phyloP scores from a whole-genome alignment of 1,139 yeast species.

The Candida labiduridarum region DNA sequence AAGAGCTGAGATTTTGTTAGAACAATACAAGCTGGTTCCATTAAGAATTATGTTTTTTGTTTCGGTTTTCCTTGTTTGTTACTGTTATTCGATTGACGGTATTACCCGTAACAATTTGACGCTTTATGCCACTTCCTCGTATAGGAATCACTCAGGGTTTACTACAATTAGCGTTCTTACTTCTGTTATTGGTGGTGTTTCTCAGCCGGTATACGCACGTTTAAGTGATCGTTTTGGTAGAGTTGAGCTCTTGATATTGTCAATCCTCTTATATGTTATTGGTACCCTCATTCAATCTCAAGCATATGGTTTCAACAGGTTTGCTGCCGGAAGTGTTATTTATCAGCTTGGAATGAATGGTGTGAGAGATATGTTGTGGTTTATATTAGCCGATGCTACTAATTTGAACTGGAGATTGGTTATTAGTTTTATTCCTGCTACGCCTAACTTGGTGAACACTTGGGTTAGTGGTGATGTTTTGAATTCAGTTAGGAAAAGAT shows the following conservation, averaged over 20 bases:
- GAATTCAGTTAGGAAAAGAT: slow-evolving; percentile 17
- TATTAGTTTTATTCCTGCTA: slow-evolving; percentile 63
- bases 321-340: slow-evolving; percentile 72
- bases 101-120: slow-evolving; percentile 52
- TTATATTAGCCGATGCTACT: slow-evolving; percentile 66
- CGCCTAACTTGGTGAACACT: slow-evolving; percentile 74
- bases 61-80: slow-evolving; percentile 59
- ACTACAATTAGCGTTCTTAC: slow-evolving; percentile 66
- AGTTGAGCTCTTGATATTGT: slow-evolving; percentile 51
- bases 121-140: slow-evolving; percentile 56
- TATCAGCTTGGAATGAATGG: slow-evolving; percentile 74
- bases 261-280: slow-evolving; percentile 60
- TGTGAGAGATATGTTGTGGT: slow-evolving; percentile 52
- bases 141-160: slow-evolving; percentile 57
- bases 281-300: slow-evolving; percentile 52
- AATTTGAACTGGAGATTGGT: slow-evolving; percentile 69
- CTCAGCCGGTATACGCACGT: slow-evolving; percentile 70
- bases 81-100: slow-evolving; percentile 65
- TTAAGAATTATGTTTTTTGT: slow-evolving; percentile 43
- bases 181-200: slow-evolving; percentile 67
- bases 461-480: slow-evolving; percentile 70
- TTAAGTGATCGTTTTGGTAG: slow-evolving; percentile 73
- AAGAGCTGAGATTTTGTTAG: slow-evolving; percentile 43
- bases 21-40: slow-evolving; percentile 26
- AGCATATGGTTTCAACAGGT: slow-evolving; percentile 55